These are phyloP conservation scores for Maudiozyma humilis DNA, from an alignment of 1,139 yeast genomes.

Conservation along the genomic window DNA sequence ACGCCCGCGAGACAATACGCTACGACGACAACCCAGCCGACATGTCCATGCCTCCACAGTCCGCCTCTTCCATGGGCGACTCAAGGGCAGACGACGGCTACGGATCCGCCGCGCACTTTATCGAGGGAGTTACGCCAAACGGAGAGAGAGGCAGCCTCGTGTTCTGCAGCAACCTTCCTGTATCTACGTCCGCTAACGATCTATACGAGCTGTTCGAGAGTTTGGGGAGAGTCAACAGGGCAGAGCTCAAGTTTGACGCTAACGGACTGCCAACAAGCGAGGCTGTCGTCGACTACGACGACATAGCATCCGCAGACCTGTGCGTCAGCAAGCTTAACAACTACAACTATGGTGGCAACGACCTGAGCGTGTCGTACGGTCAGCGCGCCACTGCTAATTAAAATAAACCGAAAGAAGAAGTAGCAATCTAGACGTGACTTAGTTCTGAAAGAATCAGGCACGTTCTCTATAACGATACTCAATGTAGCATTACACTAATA, in stretches of 20 bases:
- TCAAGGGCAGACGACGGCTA: not conserved
- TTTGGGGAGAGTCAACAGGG: constrained; percentile 65
- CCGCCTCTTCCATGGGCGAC: too few relatives aligned
- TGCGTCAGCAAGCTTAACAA: constrained; percentile 70
- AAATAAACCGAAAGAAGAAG: not conserved
- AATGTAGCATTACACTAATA: not conserved
- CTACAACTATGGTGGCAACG: constrained; percentile 80
- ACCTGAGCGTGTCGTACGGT: constrained; percentile 58
- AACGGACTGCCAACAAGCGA: constrained; percentile 70
- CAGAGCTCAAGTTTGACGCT: constrained; percentile 64
- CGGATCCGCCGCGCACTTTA: constrained; percentile 7
- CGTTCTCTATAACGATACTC: not conserved
- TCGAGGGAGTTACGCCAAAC: constrained; percentile 23
- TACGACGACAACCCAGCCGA: constrained; percentile 5
- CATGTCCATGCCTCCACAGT: constrained; percentile 9
- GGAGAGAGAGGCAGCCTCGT: constrained; percentile 62
- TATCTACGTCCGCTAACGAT: constrained; percentile 79
- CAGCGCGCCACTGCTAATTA: constrained; percentile 14
- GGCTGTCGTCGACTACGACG: constrained; percentile 76
- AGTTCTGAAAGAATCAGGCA: too few relatives aligned
- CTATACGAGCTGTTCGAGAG: constrained; percentile 80
- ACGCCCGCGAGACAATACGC: not conserved
- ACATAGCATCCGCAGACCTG: constrained; percentile 58
- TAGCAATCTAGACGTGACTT: not conserved
- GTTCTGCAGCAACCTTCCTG: constrained; percentile 74